Percentiles rank a stretch among this genome's conserved stretches.
Conservation (phyloP, 2,329 filamentous ascomycete species). For the Xylaria sp. region DNA sequence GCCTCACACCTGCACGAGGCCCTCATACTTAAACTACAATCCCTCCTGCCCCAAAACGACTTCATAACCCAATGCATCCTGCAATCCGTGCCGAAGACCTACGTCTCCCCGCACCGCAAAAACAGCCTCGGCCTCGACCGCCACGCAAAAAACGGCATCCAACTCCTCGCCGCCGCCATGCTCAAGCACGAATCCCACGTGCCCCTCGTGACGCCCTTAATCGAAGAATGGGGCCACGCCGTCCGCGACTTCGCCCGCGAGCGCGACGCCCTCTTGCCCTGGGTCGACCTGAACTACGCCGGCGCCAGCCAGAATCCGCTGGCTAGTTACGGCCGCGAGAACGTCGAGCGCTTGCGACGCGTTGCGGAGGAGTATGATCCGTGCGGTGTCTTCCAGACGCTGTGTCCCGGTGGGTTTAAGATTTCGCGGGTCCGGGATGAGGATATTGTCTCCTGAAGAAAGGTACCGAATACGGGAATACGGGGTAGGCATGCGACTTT, state of each 20-base stretch:
- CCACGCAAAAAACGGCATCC: background rate
- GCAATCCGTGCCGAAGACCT: constrained; percentile 9
- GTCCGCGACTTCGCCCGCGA: background rate
- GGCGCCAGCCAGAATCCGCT: constrained; percentile 6
- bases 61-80: constrained; percentile 19
- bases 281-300: constrained; percentile 15
- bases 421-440: background rate
- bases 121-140: constrained; percentile 13
- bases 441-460: background rate
- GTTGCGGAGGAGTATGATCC: constrained; percentile 12
- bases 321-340: constrained; percentile 10
- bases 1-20: constrained; percentile 8
- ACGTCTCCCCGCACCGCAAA: constrained; percentile 1
- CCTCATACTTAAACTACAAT: constrained; percentile 6
- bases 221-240: background rate
- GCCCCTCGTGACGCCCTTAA: background rate
- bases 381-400: constrained; percentile 12
- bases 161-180: background rate
- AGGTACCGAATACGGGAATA: too few relatives aligned
- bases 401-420: constrained; percentile 16
- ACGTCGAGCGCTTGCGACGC: background rate
- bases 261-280: constrained; percentile 4
- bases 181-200: constrained; percentile 1
- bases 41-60: constrained; percentile 8
- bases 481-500: too few relatives aligned